A percentile compares a stretch with the other conserved stretches of the same genome.
These are phyloP conservation scores for Thielaviopsis punctulata DNA, from an alignment of 2,329 filamentous ascomycete genomes.

Conservation along the genomic window DNA sequence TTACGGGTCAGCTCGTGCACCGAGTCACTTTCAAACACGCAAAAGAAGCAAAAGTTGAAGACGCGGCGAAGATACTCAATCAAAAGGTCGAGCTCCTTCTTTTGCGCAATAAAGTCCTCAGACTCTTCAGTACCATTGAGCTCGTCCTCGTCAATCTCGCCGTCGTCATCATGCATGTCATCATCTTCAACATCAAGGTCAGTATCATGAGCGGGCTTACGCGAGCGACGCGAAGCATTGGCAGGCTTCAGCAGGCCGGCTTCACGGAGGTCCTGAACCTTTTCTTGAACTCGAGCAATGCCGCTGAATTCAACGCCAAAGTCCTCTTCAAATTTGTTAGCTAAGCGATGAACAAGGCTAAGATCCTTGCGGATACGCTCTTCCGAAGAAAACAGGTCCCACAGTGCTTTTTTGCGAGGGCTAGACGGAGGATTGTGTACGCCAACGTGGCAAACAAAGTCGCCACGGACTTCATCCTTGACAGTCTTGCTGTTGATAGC, in stretches of 20 bases:
- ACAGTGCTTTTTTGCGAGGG: constrained; percentile 84
- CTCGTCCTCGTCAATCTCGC: constrained; percentile 61
- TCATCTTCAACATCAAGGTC: constrained; percentile 31
- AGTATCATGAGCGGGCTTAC: constrained; percentile 33
- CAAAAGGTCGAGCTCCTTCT: constrained; percentile 89
- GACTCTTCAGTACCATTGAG: constrained; percentile 64
- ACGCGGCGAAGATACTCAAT: constrained; percentile 94
- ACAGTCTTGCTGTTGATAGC: constrained; percentile 98
- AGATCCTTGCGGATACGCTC: constrained; percentile 88
- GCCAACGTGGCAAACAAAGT: constrained; percentile 94
- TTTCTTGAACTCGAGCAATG: constrained; percentile 64
- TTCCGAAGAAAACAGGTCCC: constrained; percentile 89
- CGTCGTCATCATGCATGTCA: constrained; percentile 54
- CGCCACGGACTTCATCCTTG: constrained; percentile 79
- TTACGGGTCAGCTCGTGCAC: constrained; percentile 91
- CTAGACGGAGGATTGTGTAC: constrained; percentile 79
- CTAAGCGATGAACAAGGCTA: constrained; percentile 62
- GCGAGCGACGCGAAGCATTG: constrained; percentile 39
- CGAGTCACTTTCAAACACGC: constrained; percentile 95
- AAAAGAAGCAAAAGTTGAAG: constrained; percentile 99
- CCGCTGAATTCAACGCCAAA: constrained; percentile 64
- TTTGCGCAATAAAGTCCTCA: constrained; percentile 76
- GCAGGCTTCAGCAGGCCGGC: constrained; percentile 60
- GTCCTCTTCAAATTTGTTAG: constrained; percentile 71
- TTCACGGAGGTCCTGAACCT: constrained; percentile 62